A percentile compares a stretch with the other conserved stretches of the same genome.
These are phyloP conservation scores for Flaveria floridana DNA, from an alignment of 140 eudicot genomes.

Conservation along the genomic window DNA sequence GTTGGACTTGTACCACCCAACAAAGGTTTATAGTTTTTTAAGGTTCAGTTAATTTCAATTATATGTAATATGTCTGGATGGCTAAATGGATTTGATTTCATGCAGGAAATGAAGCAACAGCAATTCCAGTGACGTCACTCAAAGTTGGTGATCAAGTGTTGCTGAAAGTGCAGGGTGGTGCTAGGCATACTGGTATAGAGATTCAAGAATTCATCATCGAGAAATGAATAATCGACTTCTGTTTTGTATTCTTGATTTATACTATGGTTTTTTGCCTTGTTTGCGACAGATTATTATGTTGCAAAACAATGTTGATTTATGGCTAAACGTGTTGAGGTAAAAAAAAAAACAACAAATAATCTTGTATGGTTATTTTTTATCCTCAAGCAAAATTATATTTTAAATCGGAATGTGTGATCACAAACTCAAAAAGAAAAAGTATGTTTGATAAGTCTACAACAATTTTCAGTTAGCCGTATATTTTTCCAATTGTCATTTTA, in stretches of 20 bases:
- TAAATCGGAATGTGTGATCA: too few species aligned
- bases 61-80: background rate
- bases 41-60: background rate
- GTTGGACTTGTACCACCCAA: slow-evolving; percentile 63
- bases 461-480: too few species aligned
- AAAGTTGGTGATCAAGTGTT: slow-evolving; percentile 79
- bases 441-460: too few species aligned
- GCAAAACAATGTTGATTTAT: too few species aligned
- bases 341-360: too few species aligned
- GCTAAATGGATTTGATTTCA: slow-evolving; percentile 11
- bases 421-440: too few species aligned
- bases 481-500: too few species aligned
- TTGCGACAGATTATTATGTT: background rate
- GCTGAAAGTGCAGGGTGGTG: slow-evolving; percentile 85
- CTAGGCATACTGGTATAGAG: slow-evolving; percentile 90
- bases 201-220: slow-evolving; percentile 86
- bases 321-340: background rate
- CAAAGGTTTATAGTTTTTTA: slow-evolving; percentile 44
- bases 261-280: background rate
- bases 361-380: too few species aligned
- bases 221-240: slow-evolving; percentile 41
- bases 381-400: too few species aligned
- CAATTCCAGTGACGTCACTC: slow-evolving; percentile 82
- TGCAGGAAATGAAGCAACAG: slow-evolving; percentile 43
- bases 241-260: slow-evolving; percentile 2